Conservation (phyloP, 495 filamentous ascomycete species). For the Podospora anserina region DNA sequence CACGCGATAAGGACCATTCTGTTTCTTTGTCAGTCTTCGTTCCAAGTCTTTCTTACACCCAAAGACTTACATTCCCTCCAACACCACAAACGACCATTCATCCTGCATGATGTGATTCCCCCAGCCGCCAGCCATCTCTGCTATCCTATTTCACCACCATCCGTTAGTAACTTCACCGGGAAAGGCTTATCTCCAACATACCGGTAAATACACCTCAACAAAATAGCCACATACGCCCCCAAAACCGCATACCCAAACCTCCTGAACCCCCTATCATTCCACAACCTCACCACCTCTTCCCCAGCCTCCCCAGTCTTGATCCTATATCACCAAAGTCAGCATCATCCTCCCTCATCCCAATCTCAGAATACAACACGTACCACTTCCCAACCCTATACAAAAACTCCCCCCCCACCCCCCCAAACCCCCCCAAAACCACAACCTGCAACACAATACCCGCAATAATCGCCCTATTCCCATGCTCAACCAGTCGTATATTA, state of each 20-base stretch:
- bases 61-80: slow-evolving; percentile 50
- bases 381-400: slow-evolving; percentile 42
- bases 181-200: slow-evolving; percentile 26
- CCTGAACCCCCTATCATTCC: slow-evolving; percentile 45
- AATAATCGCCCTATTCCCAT: slow-evolving; percentile 65
- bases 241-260: slow-evolving; percentile 51
- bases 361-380: slow-evolving; percentile 7
- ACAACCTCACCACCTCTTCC: slow-evolving; percentile 31
- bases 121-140: slow-evolving; percentile 68
- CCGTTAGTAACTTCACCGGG: background rate
- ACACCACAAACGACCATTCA: slow-evolving; percentile 58
- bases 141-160: slow-evolving; percentile 43
- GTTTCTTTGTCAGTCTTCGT: slow-evolving; percentile 15
- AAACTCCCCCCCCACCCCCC: slow-evolving; percentile 49
- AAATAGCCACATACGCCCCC: slow-evolving; percentile 57
- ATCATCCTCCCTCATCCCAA: slow-evolving; percentile 11
- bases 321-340: slow-evolving; percentile 15
- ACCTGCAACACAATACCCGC: slow-evolving; percentile 71
- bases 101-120: slow-evolving; percentile 64
- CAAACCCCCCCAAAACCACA: slow-evolving; percentile 58
- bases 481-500: slow-evolving; percentile 33
- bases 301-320: slow-evolving; percentile 26
- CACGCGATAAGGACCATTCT: slow-evolving; percentile 40
- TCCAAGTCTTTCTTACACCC: background rate
- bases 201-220: slow-evolving; percentile 68